These are phyloP conservation scores for Tylopilus cervinicoccineus DNA, from an alignment of 768 basidiomycete genomes.

Conservation along the genomic window DNA sequence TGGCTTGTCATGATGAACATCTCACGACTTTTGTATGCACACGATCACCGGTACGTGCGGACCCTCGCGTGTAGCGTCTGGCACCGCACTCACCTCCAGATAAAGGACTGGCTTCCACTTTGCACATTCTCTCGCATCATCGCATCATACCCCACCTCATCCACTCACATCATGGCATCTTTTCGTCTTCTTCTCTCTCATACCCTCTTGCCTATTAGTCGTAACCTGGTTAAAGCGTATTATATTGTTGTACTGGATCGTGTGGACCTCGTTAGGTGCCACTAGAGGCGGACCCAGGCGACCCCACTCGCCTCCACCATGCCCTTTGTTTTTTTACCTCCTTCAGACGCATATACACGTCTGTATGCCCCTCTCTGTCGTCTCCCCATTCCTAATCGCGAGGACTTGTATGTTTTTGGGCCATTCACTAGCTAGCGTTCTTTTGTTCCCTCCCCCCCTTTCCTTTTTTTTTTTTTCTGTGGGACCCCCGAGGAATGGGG, in stretches of 20 bases:
- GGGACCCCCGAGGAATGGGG: no score
- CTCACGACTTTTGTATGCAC: constrained; percentile 8
- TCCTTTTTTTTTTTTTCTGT: background rate
- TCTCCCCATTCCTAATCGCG: background rate
- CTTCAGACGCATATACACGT: background rate
- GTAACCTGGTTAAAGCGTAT: constrained; percentile 6
- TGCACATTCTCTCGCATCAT: constrained; percentile 18
- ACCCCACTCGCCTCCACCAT: background rate
- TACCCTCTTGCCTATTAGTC: constrained; percentile 10
- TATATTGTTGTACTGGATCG: background rate
- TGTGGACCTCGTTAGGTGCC: background rate
- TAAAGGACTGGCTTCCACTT: constrained; percentile 24
- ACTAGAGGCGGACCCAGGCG: background rate
- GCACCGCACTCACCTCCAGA: background rate
- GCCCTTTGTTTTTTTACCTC: background rate
- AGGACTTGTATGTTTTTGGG: constrained; percentile 2
- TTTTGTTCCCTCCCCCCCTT: background rate
- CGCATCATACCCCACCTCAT: constrained; percentile 10
- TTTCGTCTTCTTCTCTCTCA: constrained; percentile 2
- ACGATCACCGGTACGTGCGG: constrained; percentile 17
- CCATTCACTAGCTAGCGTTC: background rate
- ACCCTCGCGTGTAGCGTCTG: no score
- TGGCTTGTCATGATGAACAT: constrained; percentile 9
- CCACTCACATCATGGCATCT: constrained; percentile 15
- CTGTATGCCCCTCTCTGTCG: background rate